Base-by-base conservation (phyloP, 2,329 filamentous ascomycete genomes). In the Fusarium multiceps region DNA sequence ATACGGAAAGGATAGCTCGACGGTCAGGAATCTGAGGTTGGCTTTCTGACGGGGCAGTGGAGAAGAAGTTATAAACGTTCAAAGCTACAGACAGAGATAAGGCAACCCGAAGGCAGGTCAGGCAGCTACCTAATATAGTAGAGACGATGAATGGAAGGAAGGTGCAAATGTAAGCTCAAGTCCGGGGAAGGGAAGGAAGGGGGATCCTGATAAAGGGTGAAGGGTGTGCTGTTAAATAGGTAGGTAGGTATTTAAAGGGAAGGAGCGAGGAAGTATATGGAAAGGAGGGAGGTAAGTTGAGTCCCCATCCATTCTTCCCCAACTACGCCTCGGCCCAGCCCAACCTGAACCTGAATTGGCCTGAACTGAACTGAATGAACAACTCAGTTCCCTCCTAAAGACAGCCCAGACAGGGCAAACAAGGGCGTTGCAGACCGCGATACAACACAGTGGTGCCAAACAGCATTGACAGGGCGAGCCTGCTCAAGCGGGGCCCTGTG, bases 351-450 rank as follows among this genome's bases (percentile, higher is more conserved):
- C 62, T 58, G 57, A 54, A 40, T 51, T 50, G 47, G 47, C 23
- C 30, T 50, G 30, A 18, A n/a, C 8, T 40, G 18, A 14, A n/a
- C 23, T 41, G 48, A 23, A 53, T 55, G 45, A 61, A 58, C 45
- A 53, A 61, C 62, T 55, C 50, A 54, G 49, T 48, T 55, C 40
- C 48, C 55, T 71, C 47, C 28, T 40, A 64, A 64, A 57, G 50
- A 66, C 37, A 56, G 61, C 65, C 59, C 71, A 66, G 56, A 69
- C 37, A 56, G 67, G 67, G 63, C 71, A 72, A 65, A 56, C 71
- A 72, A 68, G 64, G 57, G 65, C 59, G 53, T 37, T 42, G 40
- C 58, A 37, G 18, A 37, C 34, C 34, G 34, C 34, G 59, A 66
- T 55, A 55, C 63, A 45, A 55, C 41, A 47, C 48, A 45, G 51